A percentile compares a stretch with the other conserved stretches of the same genome.
phyloP scores from a whole-genome alignment of 176 grass and related monocot species.

The Saccharum spontaneum region DNA sequence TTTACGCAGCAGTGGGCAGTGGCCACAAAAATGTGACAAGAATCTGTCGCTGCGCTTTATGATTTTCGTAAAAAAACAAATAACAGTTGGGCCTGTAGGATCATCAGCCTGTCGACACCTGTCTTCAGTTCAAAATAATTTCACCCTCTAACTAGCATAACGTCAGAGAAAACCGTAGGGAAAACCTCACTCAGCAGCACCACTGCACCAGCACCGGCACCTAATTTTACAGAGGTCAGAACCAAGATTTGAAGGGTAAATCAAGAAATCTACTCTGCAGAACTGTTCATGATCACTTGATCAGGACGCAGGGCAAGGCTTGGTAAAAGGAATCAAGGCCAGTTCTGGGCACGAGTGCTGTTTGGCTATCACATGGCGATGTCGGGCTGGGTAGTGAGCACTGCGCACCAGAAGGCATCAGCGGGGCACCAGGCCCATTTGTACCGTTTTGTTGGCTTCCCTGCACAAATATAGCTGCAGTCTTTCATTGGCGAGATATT shows the following conservation, averaged over 20 bases:
- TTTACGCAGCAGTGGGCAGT: conserved; percentile 20
- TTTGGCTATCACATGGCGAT: conserved; percentile 48
- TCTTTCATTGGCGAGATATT: neutral
- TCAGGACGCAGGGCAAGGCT: neutral
- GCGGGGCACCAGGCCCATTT: conserved; percentile 40
- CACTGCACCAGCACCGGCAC: neutral
- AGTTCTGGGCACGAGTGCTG: conserved; percentile 40
- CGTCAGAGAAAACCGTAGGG: neutral
- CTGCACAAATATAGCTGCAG: conserved; percentile 28
- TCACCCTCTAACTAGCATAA: conserved; percentile 5
- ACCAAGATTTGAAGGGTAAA: neutral
- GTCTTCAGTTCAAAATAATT: conserved; percentile 23
- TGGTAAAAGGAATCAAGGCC: conserved; percentile 44
- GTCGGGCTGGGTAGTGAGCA: conserved; percentile 41
- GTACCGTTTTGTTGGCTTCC: conserved; percentile 54
- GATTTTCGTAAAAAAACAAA: conserved; percentile 43
- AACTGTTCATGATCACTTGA: neutral
- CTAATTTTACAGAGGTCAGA: conserved; percentile 4
- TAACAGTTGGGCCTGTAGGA: conserved; percentile 31
- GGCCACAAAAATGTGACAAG: conserved; percentile 19
- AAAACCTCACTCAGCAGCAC: conserved; percentile 5
- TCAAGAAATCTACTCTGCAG: neutral
- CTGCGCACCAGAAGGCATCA: conserved; percentile 37
- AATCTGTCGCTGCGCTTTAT: conserved; percentile 1
- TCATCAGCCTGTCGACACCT: conserved; percentile 9